Evolutionary conservation across 2,329 filamentous ascomycete species (phyloP).

Genomic region (Fusarium sp.): DNA sequence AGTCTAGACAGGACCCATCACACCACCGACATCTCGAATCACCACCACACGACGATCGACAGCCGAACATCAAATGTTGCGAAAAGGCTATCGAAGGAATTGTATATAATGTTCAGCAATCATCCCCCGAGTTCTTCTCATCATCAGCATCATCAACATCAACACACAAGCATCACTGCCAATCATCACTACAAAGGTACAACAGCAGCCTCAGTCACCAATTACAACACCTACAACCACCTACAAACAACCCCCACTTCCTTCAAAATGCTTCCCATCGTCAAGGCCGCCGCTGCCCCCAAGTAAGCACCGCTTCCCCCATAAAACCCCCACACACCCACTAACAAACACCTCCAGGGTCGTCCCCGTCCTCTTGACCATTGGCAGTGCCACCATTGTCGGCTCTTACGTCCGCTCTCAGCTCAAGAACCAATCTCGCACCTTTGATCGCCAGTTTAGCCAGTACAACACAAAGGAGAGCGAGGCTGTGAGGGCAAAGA

Average conservation of each 20-base stretch:
- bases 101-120: slow-evolving; percentile 8
- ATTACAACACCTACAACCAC: background rate
- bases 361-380: slow-evolving; percentile 37
- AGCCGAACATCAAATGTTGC: slow-evolving; percentile 8
- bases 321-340: background rate
- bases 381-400: slow-evolving; percentile 36
- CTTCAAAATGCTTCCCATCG: slow-evolving; percentile 33
- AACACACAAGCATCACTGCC: background rate
- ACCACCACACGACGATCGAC: slow-evolving; percentile 21
- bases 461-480: slow-evolving; percentile 39
- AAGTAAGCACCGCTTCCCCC: slow-evolving; percentile 19
- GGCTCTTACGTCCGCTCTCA: slow-evolving; percentile 27
- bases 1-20: slow-evolving; percentile 14
- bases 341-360: slow-evolving; percentile 30
- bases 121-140: background rate
- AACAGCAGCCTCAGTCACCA: background rate
- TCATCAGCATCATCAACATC: background rate
- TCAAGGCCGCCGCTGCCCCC: slow-evolving; percentile 29
- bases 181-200: background rate
- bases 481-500: slow-evolving; percentile 28
- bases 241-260: background rate
- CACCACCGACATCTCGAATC: slow-evolving; percentile 31
- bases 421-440: slow-evolving; percentile 28
- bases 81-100: background rate
- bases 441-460: slow-evolving; percentile 39